A percentile compares a stretch with the other conserved stretches of the same genome.
Evolutionary conservation across 2,329 filamentous ascomycete species (phyloP).

Genomic region (Ophiocordyceps camponoti-leonardi): DNA sequence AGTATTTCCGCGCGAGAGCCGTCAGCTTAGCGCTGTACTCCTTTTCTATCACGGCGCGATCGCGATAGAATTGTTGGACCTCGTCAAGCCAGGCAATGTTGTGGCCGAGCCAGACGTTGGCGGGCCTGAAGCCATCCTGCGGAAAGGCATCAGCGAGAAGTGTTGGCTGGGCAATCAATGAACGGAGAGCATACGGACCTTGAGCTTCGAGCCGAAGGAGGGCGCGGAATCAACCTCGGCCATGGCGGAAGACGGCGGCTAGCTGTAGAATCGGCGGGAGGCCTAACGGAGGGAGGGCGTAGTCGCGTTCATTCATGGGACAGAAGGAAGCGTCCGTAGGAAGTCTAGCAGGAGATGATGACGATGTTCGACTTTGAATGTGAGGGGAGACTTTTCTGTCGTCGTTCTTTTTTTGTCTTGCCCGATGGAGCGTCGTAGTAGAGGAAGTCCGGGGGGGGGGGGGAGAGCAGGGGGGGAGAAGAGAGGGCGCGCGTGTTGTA

Average conservation of each 20-base stretch:
- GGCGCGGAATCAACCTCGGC: slow-evolving; percentile 67
- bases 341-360: no score
- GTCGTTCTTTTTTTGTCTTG: no score
- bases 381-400: no score
- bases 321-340: background rate
- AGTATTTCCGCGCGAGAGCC: slow-evolving; percentile 85
- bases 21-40: slow-evolving; percentile 86
- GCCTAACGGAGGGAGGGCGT: slow-evolving; percentile 1
- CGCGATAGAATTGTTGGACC: slow-evolving; percentile 92
- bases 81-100: slow-evolving; percentile 94
- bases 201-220: slow-evolving; percentile 85
- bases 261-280: background rate
- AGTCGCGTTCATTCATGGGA: background rate
- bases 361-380: no score
- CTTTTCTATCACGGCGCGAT: slow-evolving; percentile 86
- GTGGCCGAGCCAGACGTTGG: slow-evolving; percentile 78
- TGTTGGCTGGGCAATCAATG: background rate
- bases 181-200: slow-evolving; percentile 36
- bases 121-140: slow-evolving; percentile 90
- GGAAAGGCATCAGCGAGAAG: background rate
- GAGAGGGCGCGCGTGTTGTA: no score
- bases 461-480: no score
- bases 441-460: no score
- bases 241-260: slow-evolving; percentile 31
- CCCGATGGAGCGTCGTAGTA: no score